A percentile compares a stretch with the other conserved stretches of the same genome.
Conservation (phyloP, 1,284 basidiomycete genomes). For the Pseudozyma flocculosa region DNA sequence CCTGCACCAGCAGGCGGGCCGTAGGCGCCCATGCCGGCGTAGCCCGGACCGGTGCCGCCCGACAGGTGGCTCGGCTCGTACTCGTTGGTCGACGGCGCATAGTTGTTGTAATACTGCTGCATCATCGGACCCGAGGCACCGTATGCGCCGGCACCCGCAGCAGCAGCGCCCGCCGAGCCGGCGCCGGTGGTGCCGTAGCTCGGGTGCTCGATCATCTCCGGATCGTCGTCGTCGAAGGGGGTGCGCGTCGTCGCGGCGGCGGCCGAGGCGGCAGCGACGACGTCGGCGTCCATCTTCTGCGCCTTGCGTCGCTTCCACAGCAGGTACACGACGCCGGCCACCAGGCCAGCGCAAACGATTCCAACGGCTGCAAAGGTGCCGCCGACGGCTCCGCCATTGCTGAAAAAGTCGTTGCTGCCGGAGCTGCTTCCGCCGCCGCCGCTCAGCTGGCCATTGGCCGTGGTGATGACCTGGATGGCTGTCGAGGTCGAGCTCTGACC, state of each 20-base stretch:
- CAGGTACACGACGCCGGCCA: constrained; percentile 47
- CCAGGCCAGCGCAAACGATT: constrained; percentile 41
- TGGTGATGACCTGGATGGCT: constrained; percentile 24
- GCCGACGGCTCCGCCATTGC: constrained; percentile 54
- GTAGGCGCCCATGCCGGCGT: constrained; percentile 51
- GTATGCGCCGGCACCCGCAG: constrained; percentile 23
- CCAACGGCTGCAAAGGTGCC: constrained; percentile 57
- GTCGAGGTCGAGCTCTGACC: constrained; percentile 35
- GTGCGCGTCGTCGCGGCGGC: constrained; percentile 54
- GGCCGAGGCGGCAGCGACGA: constrained; percentile 55
- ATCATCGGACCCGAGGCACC: constrained; percentile 33
- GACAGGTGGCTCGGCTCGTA: constrained; percentile 51
- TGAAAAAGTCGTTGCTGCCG: constrained; percentile 39
- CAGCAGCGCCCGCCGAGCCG: constrained; percentile 17
- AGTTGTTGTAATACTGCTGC: constrained; percentile 41
- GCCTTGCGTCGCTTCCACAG: constrained; percentile 47
- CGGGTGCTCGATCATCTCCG: constrained; percentile 54
- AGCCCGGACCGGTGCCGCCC: constrained; percentile 40
- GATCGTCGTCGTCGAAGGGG: constrained; percentile 57
- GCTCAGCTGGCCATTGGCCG: constrained; percentile 25
- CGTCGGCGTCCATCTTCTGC: constrained; percentile 57
- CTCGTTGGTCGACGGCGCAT: constrained; percentile 15
- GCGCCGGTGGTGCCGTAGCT: constrained; percentile 32
- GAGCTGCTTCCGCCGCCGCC: constrained; percentile 16
- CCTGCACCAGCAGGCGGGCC: constrained; percentile 37